These are phyloP conservation scores for Colletotrichum orchidophilum DNA, from an alignment of 2,329 filamentous ascomycete species.

Conservation along the genomic window DNA sequence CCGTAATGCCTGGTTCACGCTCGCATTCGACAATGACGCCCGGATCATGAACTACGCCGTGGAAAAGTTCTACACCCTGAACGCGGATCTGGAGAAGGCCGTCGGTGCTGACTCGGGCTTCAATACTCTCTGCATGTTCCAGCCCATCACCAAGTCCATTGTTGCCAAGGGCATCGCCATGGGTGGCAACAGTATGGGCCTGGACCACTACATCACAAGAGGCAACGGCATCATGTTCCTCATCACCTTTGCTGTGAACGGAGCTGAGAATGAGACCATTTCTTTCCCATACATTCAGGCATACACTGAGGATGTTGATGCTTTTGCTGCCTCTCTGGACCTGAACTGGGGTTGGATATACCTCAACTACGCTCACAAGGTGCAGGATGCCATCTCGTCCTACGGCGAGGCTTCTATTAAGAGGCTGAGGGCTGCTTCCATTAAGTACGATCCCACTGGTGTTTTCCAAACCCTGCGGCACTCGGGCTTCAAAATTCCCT, in stretches of 20 bases:
- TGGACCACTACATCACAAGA: slow-evolving; percentile 41
- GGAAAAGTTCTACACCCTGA: slow-evolving; percentile 43
- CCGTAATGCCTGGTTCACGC: slow-evolving; percentile 48
- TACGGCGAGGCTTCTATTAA: slow-evolving; percentile 50
- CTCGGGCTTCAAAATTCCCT: slow-evolving; percentile 45
- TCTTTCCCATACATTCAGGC: slow-evolving; percentile 47
- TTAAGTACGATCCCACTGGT: slow-evolving; percentile 49
- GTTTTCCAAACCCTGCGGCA: slow-evolving; percentile 48
- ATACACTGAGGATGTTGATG: slow-evolving; percentile 44
- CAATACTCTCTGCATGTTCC: slow-evolving; percentile 44
- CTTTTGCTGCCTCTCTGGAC: slow-evolving; percentile 38
- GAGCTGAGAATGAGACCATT: slow-evolving; percentile 44
- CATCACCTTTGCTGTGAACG: slow-evolving; percentile 41
- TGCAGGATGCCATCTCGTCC: slow-evolving; percentile 48
- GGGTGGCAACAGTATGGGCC: slow-evolving; percentile 46
- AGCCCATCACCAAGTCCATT: slow-evolving; percentile 45
- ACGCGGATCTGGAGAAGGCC: slow-evolving; percentile 38
- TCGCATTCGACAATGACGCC: slow-evolving; percentile 47
- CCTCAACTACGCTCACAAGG: slow-evolving; percentile 54
- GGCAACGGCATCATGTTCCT: slow-evolving; percentile 46
- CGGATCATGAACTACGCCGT: slow-evolving; percentile 45
- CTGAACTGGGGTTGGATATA: slow-evolving; percentile 46
- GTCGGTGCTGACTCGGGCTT: slow-evolving; percentile 38
- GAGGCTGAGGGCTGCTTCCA: slow-evolving; percentile 42
- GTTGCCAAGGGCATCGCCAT: slow-evolving; percentile 41